Evolutionary conservation across 352 stramenopile genomes (phyloP).

Genomic region (Globisporangium perplexum): DNA sequence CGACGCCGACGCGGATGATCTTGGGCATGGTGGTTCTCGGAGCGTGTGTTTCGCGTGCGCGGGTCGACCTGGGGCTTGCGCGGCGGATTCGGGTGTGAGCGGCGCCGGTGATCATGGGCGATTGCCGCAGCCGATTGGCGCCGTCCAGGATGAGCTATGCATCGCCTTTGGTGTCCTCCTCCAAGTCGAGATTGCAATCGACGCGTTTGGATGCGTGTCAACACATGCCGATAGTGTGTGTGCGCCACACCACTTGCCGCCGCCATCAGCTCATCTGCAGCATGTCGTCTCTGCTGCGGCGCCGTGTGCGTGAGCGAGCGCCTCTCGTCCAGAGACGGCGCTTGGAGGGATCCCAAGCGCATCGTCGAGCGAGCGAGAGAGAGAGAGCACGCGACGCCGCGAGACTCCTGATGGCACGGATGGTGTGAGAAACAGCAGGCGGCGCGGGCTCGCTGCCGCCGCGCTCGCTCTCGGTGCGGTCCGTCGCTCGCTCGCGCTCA

Average conservation of each 20-base stretch:
- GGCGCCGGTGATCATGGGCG: too few relatives aligned
- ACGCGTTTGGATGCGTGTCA: neutral
- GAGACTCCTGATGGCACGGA: neutral
- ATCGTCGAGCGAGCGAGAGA: neutral
- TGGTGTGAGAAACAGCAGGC: neutral
- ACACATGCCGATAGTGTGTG: neutral
- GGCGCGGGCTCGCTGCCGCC: neutral
- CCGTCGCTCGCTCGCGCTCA: neutral
- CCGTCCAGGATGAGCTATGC: too few relatives aligned
- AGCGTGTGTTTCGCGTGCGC: too few relatives aligned
- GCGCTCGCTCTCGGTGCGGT: neutral
- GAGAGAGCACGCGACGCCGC: neutral
- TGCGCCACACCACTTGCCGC: neutral
- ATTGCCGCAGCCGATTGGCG: neutral
- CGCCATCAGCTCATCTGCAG: too few relatives aligned
- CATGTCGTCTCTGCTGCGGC: too few relatives aligned
- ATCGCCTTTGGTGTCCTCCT: too few relatives aligned
- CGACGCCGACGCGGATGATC: constrained; percentile 16
- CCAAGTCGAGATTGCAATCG: neutral
- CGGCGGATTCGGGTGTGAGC: neutral
- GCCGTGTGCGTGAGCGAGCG: neutral
- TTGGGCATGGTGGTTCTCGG: neutral
- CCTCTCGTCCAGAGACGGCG: neutral
- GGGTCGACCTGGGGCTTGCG: too few relatives aligned
- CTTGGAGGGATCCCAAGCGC: neutral